Conservation (phyloP, 2,329 filamentous ascomycete genomes). For the Juglanconis juglandina region DNA sequence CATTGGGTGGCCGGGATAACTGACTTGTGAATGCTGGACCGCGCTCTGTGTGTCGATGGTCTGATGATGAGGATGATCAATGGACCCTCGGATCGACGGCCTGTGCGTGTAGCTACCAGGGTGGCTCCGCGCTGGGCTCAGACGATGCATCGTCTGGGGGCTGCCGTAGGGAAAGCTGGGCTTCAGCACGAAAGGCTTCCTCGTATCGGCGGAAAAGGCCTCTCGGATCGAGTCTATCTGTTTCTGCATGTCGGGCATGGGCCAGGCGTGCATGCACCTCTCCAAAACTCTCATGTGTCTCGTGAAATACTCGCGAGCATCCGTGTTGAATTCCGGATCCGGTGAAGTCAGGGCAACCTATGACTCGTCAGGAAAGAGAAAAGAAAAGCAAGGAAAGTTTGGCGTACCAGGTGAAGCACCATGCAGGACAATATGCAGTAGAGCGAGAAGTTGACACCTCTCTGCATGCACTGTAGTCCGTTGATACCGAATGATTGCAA, state of each 20-base stretch:
- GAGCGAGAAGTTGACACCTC: slow-evolving; percentile 93
- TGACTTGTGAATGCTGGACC: slow-evolving; percentile 57
- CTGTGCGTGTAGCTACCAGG: slow-evolving; percentile 40
- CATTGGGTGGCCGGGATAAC: slow-evolving; percentile 66
- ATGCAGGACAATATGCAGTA: slow-evolving; percentile 88
- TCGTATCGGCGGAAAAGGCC: slow-evolving; percentile 83
- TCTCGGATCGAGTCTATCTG: slow-evolving; percentile 86
- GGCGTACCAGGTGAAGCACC: slow-evolving; percentile 83
- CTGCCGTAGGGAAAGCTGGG: slow-evolving; percentile 83
- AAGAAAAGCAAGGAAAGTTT: neutral
- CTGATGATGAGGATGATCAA: slow-evolving; percentile 51
- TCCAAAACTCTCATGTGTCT: slow-evolving; percentile 93
- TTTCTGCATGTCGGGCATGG: slow-evolving; percentile 83
- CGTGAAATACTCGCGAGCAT: slow-evolving; percentile 85
- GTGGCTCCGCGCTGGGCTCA: slow-evolving; percentile 59
- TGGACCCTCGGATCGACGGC: slow-evolving; percentile 42
- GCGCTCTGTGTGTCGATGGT: slow-evolving; percentile 50
- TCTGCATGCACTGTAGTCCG: slow-evolving; percentile 85
- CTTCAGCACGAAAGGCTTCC: slow-evolving; percentile 85
- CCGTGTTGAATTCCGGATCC: slow-evolving; percentile 79
- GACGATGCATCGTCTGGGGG: slow-evolving; percentile 60
- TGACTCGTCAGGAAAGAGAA: slow-evolving; percentile 14
- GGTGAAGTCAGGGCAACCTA: slow-evolving; percentile 91
- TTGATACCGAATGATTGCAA: slow-evolving; percentile 71
- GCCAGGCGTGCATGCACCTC: slow-evolving; percentile 76